Base-by-base conservation (phyloP, 805 yeast species). In the Sungouiella thailandica region DNA sequence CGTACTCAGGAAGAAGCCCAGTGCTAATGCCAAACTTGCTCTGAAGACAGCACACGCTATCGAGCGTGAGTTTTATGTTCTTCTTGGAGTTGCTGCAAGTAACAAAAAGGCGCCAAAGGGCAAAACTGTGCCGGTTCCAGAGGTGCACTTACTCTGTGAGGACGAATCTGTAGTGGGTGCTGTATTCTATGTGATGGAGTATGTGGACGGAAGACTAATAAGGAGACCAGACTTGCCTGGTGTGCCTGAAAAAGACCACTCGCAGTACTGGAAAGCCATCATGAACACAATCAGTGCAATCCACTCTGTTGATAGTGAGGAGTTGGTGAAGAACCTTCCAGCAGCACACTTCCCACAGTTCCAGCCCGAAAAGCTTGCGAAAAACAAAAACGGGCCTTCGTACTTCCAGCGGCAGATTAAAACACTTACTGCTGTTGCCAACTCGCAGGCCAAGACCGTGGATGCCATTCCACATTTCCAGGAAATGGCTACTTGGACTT, bases 121-220 rank as follows among this genome's bases (percentile, higher is more conserved):
- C 6, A 45, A 46, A 11, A 40, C 49, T 22, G 76, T 78, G 2
- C 81, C 83, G 0, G 71, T 78, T n/a, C 80, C 83, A 0, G 43
- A 61, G 13, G 74, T 75, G 3, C 60, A 62, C 38, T 40, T 73
- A 4, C 56, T 78, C 24, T 76, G 82, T 53, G 78, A 74, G 42
- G 82, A 78, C 50, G 78, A 72, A 46, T 49, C 63, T 1, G 55
- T 73, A 9, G 54, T 74, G 25, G 83, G 80, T 4, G 65, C 68
- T 17, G 78, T 72, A 4, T 78, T 78, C 47, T 78, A 78, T 44
- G 47, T 78, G 10, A 78, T 78, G 82, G 75, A 76, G 47, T 78
- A 70, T 44, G 62, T 77, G 8, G 60, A 70, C 23, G 84, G 84
- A 2, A 58, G 72, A 11, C 74, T 69, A 39, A 74, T 78, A 52